These are phyloP conservation scores for Fusarium sp. DNA, from an alignment of 2,329 filamentous ascomycete genomes.

Conservation along the genomic window DNA sequence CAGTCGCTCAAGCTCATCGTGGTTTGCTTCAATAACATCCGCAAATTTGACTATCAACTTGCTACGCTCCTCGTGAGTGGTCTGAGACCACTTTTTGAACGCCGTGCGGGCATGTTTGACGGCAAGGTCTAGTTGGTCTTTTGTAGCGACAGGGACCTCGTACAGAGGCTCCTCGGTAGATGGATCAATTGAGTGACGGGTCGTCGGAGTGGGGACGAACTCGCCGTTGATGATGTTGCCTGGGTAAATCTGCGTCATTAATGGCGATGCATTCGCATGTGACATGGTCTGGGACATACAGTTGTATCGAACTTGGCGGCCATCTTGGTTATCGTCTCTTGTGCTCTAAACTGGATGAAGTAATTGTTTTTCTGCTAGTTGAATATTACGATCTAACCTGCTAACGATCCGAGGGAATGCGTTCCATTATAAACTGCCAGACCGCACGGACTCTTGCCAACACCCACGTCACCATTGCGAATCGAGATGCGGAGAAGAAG, in stretches of 20 bases:
- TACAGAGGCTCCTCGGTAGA: constrained; percentile 53
- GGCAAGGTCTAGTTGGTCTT: constrained; percentile 51
- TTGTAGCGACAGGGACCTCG: constrained; percentile 48
- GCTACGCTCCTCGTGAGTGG: constrained; percentile 46
- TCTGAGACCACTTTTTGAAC: constrained; percentile 50
- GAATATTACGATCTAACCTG: too few species aligned
- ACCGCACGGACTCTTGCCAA: too few species aligned
- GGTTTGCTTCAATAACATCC: constrained; percentile 47
- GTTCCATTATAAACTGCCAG: too few species aligned
- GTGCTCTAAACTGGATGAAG: too few species aligned
- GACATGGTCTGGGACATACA: background rate
- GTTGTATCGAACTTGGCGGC: background rate
- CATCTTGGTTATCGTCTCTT: background rate
- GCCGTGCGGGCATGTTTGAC: constrained; percentile 48
- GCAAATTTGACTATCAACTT: constrained; percentile 45
- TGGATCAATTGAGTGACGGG: constrained; percentile 47
- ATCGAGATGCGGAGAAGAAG: too few species aligned
- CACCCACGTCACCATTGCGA: too few species aligned
- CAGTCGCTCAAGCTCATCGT: constrained; percentile 42
- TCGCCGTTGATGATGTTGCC: constrained; percentile 55
- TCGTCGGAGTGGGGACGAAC: constrained; percentile 35
- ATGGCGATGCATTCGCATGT: background rate
- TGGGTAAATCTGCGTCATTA: constrained; percentile 17
- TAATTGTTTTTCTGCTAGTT: too few species aligned
- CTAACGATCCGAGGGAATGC: too few species aligned